Evolutionary conservation across 2,329 filamentous ascomycete species (phyloP).

Genomic region (Clonostachys rosea): DNA sequence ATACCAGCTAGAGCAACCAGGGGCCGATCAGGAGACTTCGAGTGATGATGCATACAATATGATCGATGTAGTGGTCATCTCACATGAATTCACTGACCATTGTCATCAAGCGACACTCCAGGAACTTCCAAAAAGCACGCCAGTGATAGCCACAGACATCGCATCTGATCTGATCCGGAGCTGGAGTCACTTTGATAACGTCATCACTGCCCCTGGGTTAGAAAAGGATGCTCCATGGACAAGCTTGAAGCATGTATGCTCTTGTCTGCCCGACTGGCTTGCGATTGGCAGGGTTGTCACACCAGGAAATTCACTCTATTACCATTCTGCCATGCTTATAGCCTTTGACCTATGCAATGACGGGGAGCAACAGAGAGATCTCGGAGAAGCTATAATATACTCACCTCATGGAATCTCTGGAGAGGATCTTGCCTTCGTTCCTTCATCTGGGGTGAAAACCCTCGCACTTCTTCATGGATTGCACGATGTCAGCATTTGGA

Average conservation of each 20-base stretch:
- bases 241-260: constrained; percentile 7
- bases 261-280: constrained; percentile 52
- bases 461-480: constrained; percentile 61
- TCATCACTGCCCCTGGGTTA: constrained; percentile 45
- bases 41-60: constrained; percentile 15
- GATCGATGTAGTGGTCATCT: constrained; percentile 56
- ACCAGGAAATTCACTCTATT: constrained; percentile 49
- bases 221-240: constrained; percentile 11
- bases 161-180: constrained; percentile 50
- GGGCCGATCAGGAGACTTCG: not conserved
- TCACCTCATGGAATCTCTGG: constrained; percentile 57
- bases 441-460: constrained; percentile 34
- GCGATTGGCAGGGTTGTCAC: constrained; percentile 53
- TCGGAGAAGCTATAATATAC: constrained; percentile 54
- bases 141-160: constrained; percentile 55
- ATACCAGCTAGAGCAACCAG: constrained; percentile 35
- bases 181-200: constrained; percentile 55
- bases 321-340: constrained; percentile 58
- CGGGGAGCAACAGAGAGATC: not conserved
- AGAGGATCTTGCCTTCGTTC: constrained; percentile 35
- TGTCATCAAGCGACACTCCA: constrained; percentile 58
- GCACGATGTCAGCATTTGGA: constrained; percentile 50
- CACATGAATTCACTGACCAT: constrained; percentile 66
- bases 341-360: constrained; percentile 33
- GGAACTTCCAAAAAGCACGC: constrained; percentile 46